phyloP scores from a whole-genome alignment of 345 rosid species.

The Lumnitzera racemosa region DNA sequence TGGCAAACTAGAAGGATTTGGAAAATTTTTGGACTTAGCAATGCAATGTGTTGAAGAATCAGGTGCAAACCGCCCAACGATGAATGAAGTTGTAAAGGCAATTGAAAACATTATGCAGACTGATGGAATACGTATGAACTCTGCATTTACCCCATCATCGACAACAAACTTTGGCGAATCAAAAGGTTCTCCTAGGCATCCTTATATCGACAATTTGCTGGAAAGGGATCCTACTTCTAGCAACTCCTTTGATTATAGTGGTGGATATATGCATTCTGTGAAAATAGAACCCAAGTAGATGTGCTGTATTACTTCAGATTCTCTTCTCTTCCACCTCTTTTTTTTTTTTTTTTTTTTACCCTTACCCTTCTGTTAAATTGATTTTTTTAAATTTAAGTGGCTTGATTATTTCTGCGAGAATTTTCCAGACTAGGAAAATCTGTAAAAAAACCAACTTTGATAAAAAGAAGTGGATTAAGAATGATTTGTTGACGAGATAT shows the following conservation, averaged over 20 bases:
- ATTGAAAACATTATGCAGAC: constrained; percentile 57
- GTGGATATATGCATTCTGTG: constrained; percentile 47
- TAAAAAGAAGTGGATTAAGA: too few species aligned
- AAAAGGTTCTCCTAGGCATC: constrained; percentile 24
- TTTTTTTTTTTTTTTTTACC: too few species aligned
- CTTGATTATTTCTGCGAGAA: too few species aligned
- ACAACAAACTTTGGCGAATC: constrained; percentile 51
- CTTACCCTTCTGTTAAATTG: too few species aligned
- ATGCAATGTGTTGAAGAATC: constrained; percentile 71
- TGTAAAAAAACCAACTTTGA: too few species aligned
- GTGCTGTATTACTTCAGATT: too few species aligned
- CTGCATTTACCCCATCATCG: constrained; percentile 67
- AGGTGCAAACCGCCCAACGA: constrained; percentile 64
- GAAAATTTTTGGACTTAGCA: constrained; percentile 55
- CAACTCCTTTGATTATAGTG: constrained; percentile 58
- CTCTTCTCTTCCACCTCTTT: too few species aligned
- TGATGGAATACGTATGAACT: constrained; percentile 53
- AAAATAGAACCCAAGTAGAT: constrained; percentile 51
- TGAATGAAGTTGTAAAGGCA: constrained; percentile 66
- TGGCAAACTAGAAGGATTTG: constrained; percentile 37
- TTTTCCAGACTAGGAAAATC: too few species aligned
- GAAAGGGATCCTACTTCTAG: constrained; percentile 23
- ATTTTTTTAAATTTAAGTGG: too few species aligned
- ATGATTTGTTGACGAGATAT: too few species aligned
- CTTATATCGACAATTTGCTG: constrained; percentile 39